Percentiles rank a stretch among this genome's conserved stretches.
Conservation (phyloP, 2,329 filamentous ascomycete species). For the Xenosphaeropsis pyriputrescens region DNA sequence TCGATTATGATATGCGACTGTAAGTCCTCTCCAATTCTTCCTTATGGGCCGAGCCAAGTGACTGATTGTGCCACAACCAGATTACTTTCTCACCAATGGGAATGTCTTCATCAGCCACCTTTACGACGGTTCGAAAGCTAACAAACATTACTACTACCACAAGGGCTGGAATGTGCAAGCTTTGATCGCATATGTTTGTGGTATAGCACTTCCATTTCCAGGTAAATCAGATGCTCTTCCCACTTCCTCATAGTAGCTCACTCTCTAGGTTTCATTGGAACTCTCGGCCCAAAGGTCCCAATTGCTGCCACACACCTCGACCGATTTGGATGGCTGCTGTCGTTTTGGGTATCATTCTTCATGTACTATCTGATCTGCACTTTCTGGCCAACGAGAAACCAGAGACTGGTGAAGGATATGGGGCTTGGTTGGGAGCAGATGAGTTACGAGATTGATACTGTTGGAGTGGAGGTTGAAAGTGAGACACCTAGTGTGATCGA, state of each 20-base stretch:
- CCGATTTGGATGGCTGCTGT: constrained; percentile 16
- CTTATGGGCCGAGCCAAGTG: neutral
- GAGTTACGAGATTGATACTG: neutral
- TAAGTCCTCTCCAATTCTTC: neutral
- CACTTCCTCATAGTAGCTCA: neutral
- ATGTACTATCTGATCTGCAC: constrained; percentile 16
- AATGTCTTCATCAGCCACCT: constrained; percentile 15
- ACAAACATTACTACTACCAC: constrained; percentile 15
- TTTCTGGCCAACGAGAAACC: constrained; percentile 18
- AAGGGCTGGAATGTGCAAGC: constrained; percentile 17
- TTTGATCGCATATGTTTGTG: constrained; percentile 14
- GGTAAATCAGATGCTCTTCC: constrained; percentile 3
- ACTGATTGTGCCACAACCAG: constrained; percentile 4
- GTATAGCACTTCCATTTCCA: constrained; percentile 15
- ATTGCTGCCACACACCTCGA: constrained; percentile 13
- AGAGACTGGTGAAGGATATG: constrained; percentile 13
- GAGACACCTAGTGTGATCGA: neutral
- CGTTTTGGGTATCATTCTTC: constrained; percentile 11
- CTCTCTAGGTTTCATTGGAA: constrained; percentile 8
- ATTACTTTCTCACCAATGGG: constrained; percentile 18
- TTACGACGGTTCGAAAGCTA: constrained; percentile 11
- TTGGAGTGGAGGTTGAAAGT: neutral
- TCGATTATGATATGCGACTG: constrained; percentile 4
- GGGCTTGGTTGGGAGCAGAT: constrained; percentile 8
- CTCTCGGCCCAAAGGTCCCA: constrained; percentile 13